Percentiles rank a stretch among this genome's conserved stretches.
Conservation (phyloP, 176 grass and related monocot species). For the Tuctoria greenei region DNA sequence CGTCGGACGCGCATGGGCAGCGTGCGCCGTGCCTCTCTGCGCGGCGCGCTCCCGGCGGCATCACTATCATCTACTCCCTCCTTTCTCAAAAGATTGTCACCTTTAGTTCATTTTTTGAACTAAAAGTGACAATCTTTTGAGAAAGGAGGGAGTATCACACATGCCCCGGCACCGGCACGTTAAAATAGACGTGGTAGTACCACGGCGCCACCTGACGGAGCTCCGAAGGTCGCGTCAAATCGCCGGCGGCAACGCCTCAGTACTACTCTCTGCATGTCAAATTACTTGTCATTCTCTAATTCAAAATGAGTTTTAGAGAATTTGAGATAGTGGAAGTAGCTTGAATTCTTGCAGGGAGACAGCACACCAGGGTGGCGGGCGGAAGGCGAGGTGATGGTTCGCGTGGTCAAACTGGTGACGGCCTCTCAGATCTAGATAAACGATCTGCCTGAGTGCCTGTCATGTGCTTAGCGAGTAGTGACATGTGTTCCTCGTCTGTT, state of each 20-base stretch:
- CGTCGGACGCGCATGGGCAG: not conserved
- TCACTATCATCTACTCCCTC: no score
- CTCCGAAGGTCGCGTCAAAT: not conserved
- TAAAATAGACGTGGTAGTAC: not conserved
- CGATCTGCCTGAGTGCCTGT: not conserved
- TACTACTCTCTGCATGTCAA: no score
- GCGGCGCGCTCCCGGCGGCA: not conserved
- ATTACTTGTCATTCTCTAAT: no score
- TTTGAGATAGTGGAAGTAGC: no score
- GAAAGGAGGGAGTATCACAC: no score
- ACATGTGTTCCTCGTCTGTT: not conserved
- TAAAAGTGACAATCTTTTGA: no score
- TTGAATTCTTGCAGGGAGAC: not conserved
- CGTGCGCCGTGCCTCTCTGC: not conserved
- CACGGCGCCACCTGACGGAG: not conserved
- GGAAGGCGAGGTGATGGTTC: not conserved
- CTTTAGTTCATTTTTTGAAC: no score
- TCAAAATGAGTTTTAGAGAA: no score
- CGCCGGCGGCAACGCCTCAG: no score
- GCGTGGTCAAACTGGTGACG: slow-evolving; percentile 15
- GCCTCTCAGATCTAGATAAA: not conserved
- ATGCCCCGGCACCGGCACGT: not conserved
- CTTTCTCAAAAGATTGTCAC: no score
- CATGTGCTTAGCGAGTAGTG: not conserved
- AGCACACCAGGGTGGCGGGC: not conserved